Conservation (phyloP, 106 monocot species). For the Allium fistulosum region DNA sequence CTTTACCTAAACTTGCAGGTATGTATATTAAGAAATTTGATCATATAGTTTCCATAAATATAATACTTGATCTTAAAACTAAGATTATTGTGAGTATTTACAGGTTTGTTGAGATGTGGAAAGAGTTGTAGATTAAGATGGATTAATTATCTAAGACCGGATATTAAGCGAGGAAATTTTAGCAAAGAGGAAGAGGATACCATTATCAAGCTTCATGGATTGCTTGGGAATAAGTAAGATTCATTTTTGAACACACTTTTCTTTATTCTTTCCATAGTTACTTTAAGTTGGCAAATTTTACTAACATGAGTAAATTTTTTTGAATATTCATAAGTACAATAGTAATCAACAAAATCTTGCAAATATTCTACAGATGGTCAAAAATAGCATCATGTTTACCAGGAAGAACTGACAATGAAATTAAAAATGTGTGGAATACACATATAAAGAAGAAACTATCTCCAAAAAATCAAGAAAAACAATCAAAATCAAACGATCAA, state of each 20-base stretch:
- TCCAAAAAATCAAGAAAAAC: background rate
- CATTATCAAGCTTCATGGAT: slow-evolving; percentile 55
- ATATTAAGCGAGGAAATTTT: slow-evolving; percentile 74
- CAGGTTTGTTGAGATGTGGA: slow-evolving; percentile 80
- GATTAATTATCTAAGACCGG: slow-evolving; percentile 85
- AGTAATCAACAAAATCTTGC: background rate
- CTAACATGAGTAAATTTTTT: background rate
- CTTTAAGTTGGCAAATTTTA: background rate
- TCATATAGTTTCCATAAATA: too few relatives aligned
- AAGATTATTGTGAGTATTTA: too few relatives aligned
- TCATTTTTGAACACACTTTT: background rate
- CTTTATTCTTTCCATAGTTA: background rate
- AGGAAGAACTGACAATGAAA: slow-evolving; percentile 84
- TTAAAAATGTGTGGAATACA: slow-evolving; percentile 90
- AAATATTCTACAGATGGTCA: slow-evolving; percentile 43
- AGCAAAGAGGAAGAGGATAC: slow-evolving; percentile 61
- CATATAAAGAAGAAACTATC: slow-evolving; percentile 63
- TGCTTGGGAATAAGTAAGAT: slow-evolving; percentile 70
- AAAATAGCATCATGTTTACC: slow-evolving; percentile 61
- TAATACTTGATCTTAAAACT: too few relatives aligned
- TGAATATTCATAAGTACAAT: background rate
- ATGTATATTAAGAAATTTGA: background rate
- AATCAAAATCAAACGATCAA: background rate
- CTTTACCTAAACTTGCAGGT: slow-evolving; percentile 82
- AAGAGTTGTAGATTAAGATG: slow-evolving; percentile 83